Percentiles rank a stretch among this genome's conserved stretches.
Evolutionary conservation across 2,329 filamentous ascomycete species (phyloP).

Genomic region (Paecilomyces dactylethromorphus): DNA sequence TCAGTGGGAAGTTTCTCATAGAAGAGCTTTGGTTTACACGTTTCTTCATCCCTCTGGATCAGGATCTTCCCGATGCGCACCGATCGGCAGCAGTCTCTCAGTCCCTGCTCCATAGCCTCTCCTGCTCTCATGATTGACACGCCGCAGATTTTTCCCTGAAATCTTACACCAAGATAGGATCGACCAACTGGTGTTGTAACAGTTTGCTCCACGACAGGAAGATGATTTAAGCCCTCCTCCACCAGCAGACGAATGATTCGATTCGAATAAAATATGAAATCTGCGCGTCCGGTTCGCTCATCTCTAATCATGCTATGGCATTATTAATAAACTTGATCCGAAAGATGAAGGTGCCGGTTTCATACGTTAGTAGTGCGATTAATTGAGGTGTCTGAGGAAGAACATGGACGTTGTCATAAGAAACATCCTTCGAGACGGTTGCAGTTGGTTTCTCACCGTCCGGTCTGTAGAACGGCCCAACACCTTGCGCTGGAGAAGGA

Average conservation of each 20-base stretch:
- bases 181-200: slow-evolving; percentile 88
- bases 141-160: slow-evolving; percentile 96
- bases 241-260: slow-evolving; percentile 94
- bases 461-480: slow-evolving; percentile 74
- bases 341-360: slow-evolving; percentile 18
- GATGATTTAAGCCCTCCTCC: slow-evolving; percentile 93
- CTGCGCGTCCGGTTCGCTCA: slow-evolving; percentile 78
- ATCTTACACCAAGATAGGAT: slow-evolving; percentile 83
- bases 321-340: slow-evolving; percentile 3
- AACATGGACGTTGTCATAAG: slow-evolving; percentile 81
- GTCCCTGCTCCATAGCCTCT: slow-evolving; percentile 95
- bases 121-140: slow-evolving; percentile 98
- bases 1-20: slow-evolving; percentile 97
- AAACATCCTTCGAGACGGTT: slow-evolving; percentile 77
- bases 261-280: slow-evolving; percentile 99
- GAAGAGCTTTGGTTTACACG: slow-evolving; percentile 82
- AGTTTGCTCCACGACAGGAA: slow-evolving; percentile 81
- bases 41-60: slow-evolving; percentile 96
- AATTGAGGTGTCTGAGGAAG: slow-evolving; percentile 91
- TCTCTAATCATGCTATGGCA: slow-evolving; percentile 81
- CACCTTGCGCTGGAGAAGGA: slow-evolving; percentile 53
- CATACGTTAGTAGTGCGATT: slow-evolving; percentile 95
- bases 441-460: slow-evolving; percentile 75
- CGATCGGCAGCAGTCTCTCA: slow-evolving; percentile 94
- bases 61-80: slow-evolving; percentile 97